Evolutionary conservation across 75 land plant species (phyloP), one percentile per base, ranked within the genome.

Genomic region (Cupressus sempervirens): DNA sequence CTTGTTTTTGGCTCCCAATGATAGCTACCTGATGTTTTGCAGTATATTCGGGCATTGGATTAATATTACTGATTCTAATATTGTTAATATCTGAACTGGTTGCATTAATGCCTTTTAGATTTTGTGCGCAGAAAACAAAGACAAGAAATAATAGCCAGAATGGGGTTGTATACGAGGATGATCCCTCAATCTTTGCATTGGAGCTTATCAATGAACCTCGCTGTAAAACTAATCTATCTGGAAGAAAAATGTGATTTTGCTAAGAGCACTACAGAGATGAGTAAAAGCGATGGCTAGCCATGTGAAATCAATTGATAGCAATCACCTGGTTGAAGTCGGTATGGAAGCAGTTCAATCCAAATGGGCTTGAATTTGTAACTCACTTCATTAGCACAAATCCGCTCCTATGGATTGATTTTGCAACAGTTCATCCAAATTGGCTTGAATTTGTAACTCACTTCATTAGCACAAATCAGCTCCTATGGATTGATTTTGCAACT

Each of bases 341-440:
- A 76, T 93, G 80, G 95, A 95, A 86, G 43, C 0, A 62, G 7
- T 34, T 85, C 23, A 29, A 29, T 12, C 67, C 67, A 62, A 92
- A 93, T 4, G 86, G 86, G 7, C 83, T 80, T 82, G 84, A 68
- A 72, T 84, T 92, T 3, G 96, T 93, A 40, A 95, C 95, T 10
- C 92, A 95, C 86, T 95, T 93, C 82, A 91, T 95, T 46, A 50
- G 83, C 15, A 88, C 86, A 54, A 86, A 92, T 87, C 92, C 88
- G 56, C 56, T 92, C 1, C 26, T 76, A 13, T 89, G 83, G 13
- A 85, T 95, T 52, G 96, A 95, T 83, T 92, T 92, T 84, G 88
- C 96, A 20, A 93, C 95, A 36, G 80, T 95, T 65, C 96, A 95
- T 65, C n/a, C n/a, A n/a, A n/a, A n/a, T n/a, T n/a, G n/a, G n/a